phyloP scores from a whole-genome alignment of 73 alveolate species.

The Paraurostyla sp. region DNA sequence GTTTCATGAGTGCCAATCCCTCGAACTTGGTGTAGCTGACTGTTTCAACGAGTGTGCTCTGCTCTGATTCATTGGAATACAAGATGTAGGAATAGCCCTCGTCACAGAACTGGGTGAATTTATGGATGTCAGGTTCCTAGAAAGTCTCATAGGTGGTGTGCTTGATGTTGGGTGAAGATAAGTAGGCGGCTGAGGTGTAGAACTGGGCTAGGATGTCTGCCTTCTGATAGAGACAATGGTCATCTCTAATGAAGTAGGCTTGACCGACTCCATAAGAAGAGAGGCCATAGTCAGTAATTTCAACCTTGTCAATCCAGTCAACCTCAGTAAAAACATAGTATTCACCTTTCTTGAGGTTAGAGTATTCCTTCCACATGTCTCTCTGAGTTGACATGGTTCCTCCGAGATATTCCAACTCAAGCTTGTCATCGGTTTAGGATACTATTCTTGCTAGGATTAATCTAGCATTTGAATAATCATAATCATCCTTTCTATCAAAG shows the following conservation, averaged over 20 bases:
- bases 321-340: conserved; percentile 90
- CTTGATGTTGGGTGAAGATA: conserved; percentile 1
- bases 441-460: conserved; percentile 15
- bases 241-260: conserved; percentile 69
- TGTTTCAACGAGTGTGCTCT: conserved; percentile 78
- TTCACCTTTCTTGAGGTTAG: conserved; percentile 86
- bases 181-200: conserved; percentile 57
- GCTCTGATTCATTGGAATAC: conserved; percentile 63
- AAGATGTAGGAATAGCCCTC: conserved; percentile 84
- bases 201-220: conserved; percentile 56
- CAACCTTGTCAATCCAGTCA: conserved; percentile 73
- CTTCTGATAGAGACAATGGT: conserved; percentile 45
- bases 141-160: conserved; percentile 64
- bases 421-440: conserved; percentile 26
- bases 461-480: conserved; percentile 76
- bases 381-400: conserved; percentile 90
- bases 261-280: conserved; percentile 69
- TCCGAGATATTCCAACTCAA: conserved; percentile 83
- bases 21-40: conserved; percentile 84
- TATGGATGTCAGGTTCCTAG: conserved; percentile 79
- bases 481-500: conserved; percentile 80
- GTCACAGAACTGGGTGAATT: conserved; percentile 80
- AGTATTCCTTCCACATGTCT: conserved; percentile 84
- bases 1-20: conserved; percentile 80
- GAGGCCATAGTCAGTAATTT: conserved; percentile 50